These are phyloP conservation scores for Scheffersomyces ergatensis DNA, from an alignment of 805 yeast genomes.

Conservation along the genomic window DNA sequence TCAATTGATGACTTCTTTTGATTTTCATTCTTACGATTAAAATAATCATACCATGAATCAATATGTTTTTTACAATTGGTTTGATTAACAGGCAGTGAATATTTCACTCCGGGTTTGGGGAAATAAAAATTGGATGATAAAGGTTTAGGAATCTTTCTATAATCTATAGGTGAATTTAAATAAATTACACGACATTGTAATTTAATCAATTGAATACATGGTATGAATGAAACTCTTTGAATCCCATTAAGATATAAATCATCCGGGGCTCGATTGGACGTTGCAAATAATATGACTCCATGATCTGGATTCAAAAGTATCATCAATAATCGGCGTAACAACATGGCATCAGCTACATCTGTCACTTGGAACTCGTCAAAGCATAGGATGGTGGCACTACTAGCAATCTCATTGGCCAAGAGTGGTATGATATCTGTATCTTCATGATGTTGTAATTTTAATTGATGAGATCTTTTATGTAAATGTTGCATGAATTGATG, in stretches of 20 bases:
- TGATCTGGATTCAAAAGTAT: conserved; percentile 66
- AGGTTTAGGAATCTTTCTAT: conserved; percentile 85
- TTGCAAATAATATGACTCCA: conserved; percentile 87
- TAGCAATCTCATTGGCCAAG: conserved; percentile 80
- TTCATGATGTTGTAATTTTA: conserved; percentile 53
- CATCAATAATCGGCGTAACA: conserved; percentile 71
- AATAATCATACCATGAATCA: conserved; percentile 75
- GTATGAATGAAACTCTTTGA: conserved; percentile 87
- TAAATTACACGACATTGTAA: conserved; percentile 70
- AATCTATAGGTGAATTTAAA: conserved; percentile 90
- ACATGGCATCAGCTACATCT: conserved; percentile 98
- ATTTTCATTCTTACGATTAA: conserved; percentile 56
- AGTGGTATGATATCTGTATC: conserved; percentile 82
- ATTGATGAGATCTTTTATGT: conserved; percentile 81
- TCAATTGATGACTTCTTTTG: conserved; percentile 17
- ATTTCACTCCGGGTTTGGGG: conserved; percentile 64
- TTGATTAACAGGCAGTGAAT: conserved; percentile 48
- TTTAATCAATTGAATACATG: conserved; percentile 83
- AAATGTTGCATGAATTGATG: conserved; percentile 96
- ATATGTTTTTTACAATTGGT: conserved; percentile 59
- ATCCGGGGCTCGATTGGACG: conserved; percentile 93
- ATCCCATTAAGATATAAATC: conserved; percentile 92
- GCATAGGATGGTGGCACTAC: conserved; percentile 74
- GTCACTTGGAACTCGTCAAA: conserved; percentile 98
- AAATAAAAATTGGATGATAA: conserved; percentile 72